These are phyloP conservation scores for Colletotrichum destructivum DNA, from an alignment of 2,329 filamentous ascomycete species.

Conservation along the genomic window DNA sequence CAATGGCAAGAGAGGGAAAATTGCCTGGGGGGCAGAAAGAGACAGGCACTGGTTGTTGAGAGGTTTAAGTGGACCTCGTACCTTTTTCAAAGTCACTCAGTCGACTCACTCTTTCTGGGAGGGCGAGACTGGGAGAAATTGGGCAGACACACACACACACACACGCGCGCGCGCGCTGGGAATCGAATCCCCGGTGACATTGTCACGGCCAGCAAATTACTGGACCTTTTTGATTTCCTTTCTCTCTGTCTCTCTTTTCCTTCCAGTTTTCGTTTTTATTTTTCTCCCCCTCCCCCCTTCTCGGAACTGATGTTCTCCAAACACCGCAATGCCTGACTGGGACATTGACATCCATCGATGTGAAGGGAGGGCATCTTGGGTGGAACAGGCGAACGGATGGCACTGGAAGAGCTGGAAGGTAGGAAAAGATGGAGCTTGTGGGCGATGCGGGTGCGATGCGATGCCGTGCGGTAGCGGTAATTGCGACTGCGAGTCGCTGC, in stretches of 20 bases:
- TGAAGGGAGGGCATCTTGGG: not conserved
- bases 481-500: constrained; percentile 1
- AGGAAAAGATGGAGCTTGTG: constrained; percentile 15
- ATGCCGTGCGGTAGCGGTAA: constrained; percentile 8
- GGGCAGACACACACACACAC: not conserved
- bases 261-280: too few species aligned
- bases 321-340: constrained; percentile 29
- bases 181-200: constrained; percentile 13
- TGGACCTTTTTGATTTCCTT: constrained; percentile 17
- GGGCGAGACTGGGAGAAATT: constrained; percentile 8
- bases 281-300: too few species aligned
- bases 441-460: constrained; percentile 9
- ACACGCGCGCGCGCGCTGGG: not conserved
- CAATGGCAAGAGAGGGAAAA: constrained; percentile 17
- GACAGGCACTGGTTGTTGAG: constrained; percentile 43
- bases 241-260: too few species aligned
- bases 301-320: constrained; percentile 14
- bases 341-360: constrained; percentile 2
- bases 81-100: constrained; percentile 30
- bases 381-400: not conserved
- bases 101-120: constrained; percentile 26
- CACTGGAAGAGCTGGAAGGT: constrained; percentile 1
- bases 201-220: constrained; percentile 31
- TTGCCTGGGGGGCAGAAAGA: constrained; percentile 26
- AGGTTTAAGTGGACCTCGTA: constrained; percentile 44